Conservation (phyloP, 352 stramenopile genomes). For the Globisporangium yorkense region DNA sequence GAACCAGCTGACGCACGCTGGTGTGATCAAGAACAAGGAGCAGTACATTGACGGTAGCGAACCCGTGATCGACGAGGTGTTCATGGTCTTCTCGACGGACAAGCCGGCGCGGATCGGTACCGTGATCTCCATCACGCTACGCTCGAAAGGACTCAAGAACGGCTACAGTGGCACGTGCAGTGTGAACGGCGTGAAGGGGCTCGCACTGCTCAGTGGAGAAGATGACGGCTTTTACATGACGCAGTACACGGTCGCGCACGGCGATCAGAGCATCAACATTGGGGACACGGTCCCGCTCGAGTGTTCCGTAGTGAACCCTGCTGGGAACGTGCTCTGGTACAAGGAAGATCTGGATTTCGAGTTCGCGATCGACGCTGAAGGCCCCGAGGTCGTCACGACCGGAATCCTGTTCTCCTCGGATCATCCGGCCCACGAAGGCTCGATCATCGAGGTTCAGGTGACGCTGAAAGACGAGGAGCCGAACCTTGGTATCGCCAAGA, state of each 20-base stretch:
- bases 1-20: conserved; percentile 18
- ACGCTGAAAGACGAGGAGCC: conserved; percentile 32
- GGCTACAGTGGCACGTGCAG: conserved; percentile 45
- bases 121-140: conserved; percentile 49
- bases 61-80: conserved; percentile 32
- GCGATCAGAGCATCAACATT: conserved; percentile 28
- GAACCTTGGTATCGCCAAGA: conserved; percentile 25
- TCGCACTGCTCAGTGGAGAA: conserved; percentile 35
- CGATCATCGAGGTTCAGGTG: conserved; percentile 62
- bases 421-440: conserved; percentile 49
- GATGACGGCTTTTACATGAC: conserved; percentile 64
- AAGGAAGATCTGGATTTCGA: conserved; percentile 29
- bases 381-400: conserved; percentile 33
- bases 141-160: conserved; percentile 25
- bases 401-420: conserved; percentile 54
- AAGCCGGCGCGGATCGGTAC: conserved; percentile 49
- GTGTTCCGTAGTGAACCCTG: conserved; percentile 34
- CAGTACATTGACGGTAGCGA: conserved; percentile 31
- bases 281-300: conserved; percentile 30
- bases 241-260: conserved; percentile 45
- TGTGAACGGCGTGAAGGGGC: conserved; percentile 38
- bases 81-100: conserved; percentile 59
- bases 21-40: conserved; percentile 19
- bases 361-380: conserved; percentile 50
- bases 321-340: conserved; percentile 36